Percentiles rank a stretch among this genome's conserved stretches.
Evolutionary conservation across 257 asterid species (phyloP).

Genomic region (Penstemon eatonii): DNA sequence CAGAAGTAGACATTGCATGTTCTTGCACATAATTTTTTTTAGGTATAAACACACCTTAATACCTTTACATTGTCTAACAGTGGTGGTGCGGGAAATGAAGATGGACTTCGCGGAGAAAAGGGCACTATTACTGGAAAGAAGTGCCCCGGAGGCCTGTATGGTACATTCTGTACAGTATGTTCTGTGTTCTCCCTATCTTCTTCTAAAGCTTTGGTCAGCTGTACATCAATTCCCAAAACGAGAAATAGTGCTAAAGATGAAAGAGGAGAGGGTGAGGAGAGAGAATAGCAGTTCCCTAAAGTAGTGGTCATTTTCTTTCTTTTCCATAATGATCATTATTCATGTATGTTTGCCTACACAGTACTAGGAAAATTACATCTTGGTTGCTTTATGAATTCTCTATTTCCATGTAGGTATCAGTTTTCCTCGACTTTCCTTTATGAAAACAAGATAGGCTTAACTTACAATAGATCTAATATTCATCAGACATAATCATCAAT

Average conservation of each 20-base stretch:
- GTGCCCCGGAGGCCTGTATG: slow-evolving; percentile 92
- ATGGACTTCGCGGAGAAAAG: slow-evolving; percentile 73
- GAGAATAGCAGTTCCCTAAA: slow-evolving; percentile 23
- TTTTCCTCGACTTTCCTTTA: slow-evolving; percentile 16
- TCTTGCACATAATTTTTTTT: background rate
- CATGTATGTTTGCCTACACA: background rate
- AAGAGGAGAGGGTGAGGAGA: slow-evolving; percentile 18
- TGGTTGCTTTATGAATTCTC: slow-evolving; percentile 13
- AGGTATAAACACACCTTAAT: slow-evolving; percentile 29
- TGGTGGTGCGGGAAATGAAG: slow-evolving; percentile 82
- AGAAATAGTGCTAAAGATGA: slow-evolving; percentile 14
- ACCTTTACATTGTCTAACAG: slow-evolving; percentile 44
- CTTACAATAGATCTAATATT: slow-evolving; percentile 10
- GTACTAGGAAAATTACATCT: slow-evolving; percentile 21
- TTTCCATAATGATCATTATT: background rate
- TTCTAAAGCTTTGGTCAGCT: slow-evolving; percentile 27
- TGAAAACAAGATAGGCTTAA: slow-evolving; percentile 13
- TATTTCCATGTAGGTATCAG: background rate
- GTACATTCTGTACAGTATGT: slow-evolving; percentile 90
- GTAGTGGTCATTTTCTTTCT: background rate
- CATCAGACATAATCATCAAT: slow-evolving; percentile 6
- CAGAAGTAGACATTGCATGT: background rate
- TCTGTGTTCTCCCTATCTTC: slow-evolving; percentile 35
- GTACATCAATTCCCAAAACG: slow-evolving; percentile 20
- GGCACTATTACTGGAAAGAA: slow-evolving; percentile 88